phyloP scores from a whole-genome alignment of 2,329 filamentous ascomycete species.

The Fusarium xyrophilum region DNA sequence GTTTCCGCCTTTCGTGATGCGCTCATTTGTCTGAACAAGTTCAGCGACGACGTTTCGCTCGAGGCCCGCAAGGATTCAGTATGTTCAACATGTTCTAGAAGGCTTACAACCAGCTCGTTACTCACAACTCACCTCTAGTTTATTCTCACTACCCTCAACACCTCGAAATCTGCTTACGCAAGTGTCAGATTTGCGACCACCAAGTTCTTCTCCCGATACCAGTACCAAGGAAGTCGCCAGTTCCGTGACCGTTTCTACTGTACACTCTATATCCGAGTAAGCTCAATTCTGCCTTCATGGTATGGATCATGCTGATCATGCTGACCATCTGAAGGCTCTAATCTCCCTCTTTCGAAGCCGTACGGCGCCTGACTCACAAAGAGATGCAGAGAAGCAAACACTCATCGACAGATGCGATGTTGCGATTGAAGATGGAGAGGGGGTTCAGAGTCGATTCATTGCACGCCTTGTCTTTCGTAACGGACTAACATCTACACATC shows the following conservation, averaged over 20 bases:
- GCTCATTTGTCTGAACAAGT: conserved; percentile 77
- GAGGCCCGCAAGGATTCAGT: conserved; percentile 75
- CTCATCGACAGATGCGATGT: conserved; percentile 78
- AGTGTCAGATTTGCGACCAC: conserved; percentile 71
- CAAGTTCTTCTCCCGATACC: conserved; percentile 76
- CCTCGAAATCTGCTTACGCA: conserved; percentile 81
- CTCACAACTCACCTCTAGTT: conserved; percentile 57
- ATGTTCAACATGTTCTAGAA: conserved; percentile 16
- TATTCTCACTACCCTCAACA: conserved; percentile 76
- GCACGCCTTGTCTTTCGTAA: conserved; percentile 77
- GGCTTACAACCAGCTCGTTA: no score
- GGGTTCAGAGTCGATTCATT: conserved; percentile 75
- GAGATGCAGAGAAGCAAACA: conserved; percentile 69
- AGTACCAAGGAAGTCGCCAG: conserved; percentile 63
- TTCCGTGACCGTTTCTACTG: conserved; percentile 72
- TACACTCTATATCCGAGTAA: conserved; percentile 74
- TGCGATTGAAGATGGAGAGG: conserved; percentile 72
- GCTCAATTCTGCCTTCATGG: conserved; percentile 3
- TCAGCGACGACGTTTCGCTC: conserved; percentile 79
- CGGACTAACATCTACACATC: conserved; percentile 78
- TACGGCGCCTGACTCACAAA: conserved; percentile 61
- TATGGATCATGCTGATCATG: background rate
- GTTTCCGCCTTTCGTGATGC: conserved; percentile 74
- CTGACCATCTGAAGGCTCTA: conserved; percentile 57
- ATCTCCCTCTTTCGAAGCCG: conserved; percentile 78